Conservation (phyloP, 176 grass and related monocot species). For the Rhynchospora tenuis region DNA sequence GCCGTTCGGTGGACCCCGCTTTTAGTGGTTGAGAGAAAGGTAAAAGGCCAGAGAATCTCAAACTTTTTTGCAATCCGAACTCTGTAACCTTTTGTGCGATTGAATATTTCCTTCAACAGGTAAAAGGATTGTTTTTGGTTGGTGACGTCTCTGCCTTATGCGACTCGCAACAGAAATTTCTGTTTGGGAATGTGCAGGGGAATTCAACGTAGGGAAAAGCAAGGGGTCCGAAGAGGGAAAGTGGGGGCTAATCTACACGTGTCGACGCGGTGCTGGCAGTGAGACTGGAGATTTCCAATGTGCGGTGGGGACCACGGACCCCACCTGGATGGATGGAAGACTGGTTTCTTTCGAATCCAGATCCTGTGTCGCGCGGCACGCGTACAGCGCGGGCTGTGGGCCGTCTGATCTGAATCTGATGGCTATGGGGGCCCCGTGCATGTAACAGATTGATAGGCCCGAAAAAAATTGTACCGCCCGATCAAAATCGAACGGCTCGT, state of each 20-base stretch:
- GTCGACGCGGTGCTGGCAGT: not conserved
- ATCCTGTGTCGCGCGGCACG: too few species aligned
- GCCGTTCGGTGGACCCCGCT: not conserved
- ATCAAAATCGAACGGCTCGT: too few species aligned
- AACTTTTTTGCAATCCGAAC: not conserved
- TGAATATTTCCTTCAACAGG: not conserved
- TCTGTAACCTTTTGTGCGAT: not conserved
- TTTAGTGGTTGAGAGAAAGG: not conserved
- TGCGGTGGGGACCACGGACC: not conserved
- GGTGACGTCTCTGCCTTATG: not conserved
- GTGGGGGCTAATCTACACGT: not conserved
- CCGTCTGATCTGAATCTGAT: too few species aligned
- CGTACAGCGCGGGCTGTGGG: too few species aligned
- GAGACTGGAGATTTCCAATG: not conserved
- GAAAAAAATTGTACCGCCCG: too few species aligned
- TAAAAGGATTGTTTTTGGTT: not conserved
- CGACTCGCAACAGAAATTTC: not conserved
- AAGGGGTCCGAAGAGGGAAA: not conserved
- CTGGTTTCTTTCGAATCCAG: too few species aligned
- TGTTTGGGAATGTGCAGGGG: not conserved
- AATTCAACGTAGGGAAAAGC: not conserved
- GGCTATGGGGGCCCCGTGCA: too few species aligned
- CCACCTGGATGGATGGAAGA: not conserved
- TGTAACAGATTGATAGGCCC: too few species aligned
- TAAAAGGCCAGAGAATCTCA: not conserved